A percentile compares a stretch with the other conserved stretches of the same genome.
phyloP scores from a whole-genome alignment of 2,329 filamentous ascomycete species.

The Penicillium polonicum region DNA sequence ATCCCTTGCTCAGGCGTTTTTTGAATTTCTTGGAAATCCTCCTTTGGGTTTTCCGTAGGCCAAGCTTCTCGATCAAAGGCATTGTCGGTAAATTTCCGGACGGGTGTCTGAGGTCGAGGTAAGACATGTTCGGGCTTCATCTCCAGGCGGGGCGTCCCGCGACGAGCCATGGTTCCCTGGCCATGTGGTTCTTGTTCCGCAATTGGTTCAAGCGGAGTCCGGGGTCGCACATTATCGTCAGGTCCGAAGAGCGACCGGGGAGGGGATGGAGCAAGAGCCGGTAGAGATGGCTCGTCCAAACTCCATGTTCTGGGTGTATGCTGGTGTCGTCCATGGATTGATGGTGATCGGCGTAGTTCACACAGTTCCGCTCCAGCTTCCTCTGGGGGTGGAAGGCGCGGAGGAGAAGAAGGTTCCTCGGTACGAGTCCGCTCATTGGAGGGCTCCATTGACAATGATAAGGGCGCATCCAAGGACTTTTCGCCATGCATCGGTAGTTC shows the following conservation, averaged over 20 bases:
- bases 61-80: slow-evolving; percentile 31
- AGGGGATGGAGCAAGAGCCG: slow-evolving; percentile 24
- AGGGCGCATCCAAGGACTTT: slow-evolving; percentile 30
- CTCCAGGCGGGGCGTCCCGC: slow-evolving; percentile 36
- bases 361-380: slow-evolving; percentile 21
- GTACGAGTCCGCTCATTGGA: slow-evolving; percentile 5
- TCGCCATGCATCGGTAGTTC: slow-evolving; percentile 11
- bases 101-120: slow-evolving; percentile 32
- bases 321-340: slow-evolving; percentile 38
- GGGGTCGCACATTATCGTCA: slow-evolving; percentile 36
- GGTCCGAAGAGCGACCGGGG: slow-evolving; percentile 38
- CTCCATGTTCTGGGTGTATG: slow-evolving; percentile 31
- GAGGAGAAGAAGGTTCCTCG: slow-evolving; percentile 10
- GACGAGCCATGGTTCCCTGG: slow-evolving; percentile 41
- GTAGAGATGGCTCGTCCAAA: slow-evolving; percentile 26
- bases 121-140: slow-evolving; percentile 44
- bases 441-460: slow-evolving; percentile 12
- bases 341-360: slow-evolving; percentile 36
- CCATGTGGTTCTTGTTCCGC: slow-evolving; percentile 48
- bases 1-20: slow-evolving; percentile 37
- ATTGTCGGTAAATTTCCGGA: slow-evolving; percentile 37
- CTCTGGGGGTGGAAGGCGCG: slow-evolving; percentile 18
- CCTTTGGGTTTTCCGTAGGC: slow-evolving; percentile 30
- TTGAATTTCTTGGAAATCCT: slow-evolving; percentile 22
- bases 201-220: slow-evolving; percentile 52